Percentiles rank a stretch among this genome's conserved stretches.
phyloP scores from a whole-genome alignment of 2,329 filamentous ascomycete species.

The Aspergillus sp. region DNA sequence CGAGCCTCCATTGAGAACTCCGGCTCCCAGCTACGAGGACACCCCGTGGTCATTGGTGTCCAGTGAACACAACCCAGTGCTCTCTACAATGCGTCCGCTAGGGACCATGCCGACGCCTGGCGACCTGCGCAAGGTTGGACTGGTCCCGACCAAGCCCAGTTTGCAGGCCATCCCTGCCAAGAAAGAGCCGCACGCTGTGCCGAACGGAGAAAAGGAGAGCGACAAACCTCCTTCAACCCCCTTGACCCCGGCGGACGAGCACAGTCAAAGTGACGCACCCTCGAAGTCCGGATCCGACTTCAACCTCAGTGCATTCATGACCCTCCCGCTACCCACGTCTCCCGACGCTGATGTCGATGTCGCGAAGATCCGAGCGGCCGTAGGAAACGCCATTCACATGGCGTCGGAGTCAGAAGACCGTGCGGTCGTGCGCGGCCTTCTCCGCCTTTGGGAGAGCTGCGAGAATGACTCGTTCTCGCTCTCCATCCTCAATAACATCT shows the following conservation, averaged over 20 bases:
- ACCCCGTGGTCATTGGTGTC: conserved; percentile 58
- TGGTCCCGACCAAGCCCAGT: conserved; percentile 43
- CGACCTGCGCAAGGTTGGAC: conserved; percentile 52
- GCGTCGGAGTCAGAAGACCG: conserved; percentile 28
- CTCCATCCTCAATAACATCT: conserved; percentile 27
- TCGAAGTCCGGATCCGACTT: conserved; percentile 12
- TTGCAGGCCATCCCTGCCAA: conserved; percentile 41
- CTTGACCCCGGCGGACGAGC: conserved; percentile 15
- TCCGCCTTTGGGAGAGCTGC: conserved; percentile 26
- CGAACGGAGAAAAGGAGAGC: conserved; percentile 10
- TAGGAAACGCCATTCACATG: conserved; percentile 25
- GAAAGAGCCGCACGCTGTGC: conserved; percentile 33
- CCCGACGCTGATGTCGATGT: conserved; percentile 21
- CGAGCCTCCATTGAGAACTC: conserved; percentile 55
- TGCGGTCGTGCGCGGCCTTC: conserved; percentile 27
- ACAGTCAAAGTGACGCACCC: conserved; percentile 5
- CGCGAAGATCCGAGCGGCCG: conserved; percentile 25
- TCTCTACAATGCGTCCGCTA: conserved; percentile 80
- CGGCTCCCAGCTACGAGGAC: conserved; percentile 72
- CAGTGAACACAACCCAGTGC: conserved; percentile 64
- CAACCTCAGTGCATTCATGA: conserved; percentile 16
- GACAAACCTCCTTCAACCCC: conserved; percentile 13
- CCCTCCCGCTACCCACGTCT: conserved; percentile 20
- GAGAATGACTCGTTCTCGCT: conserved; percentile 30
- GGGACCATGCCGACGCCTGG: conserved; percentile 66